Evolutionary conservation across 2,329 filamentous ascomycete genomes (phyloP).

Genomic region (Verticillium nonalfalfae): DNA sequence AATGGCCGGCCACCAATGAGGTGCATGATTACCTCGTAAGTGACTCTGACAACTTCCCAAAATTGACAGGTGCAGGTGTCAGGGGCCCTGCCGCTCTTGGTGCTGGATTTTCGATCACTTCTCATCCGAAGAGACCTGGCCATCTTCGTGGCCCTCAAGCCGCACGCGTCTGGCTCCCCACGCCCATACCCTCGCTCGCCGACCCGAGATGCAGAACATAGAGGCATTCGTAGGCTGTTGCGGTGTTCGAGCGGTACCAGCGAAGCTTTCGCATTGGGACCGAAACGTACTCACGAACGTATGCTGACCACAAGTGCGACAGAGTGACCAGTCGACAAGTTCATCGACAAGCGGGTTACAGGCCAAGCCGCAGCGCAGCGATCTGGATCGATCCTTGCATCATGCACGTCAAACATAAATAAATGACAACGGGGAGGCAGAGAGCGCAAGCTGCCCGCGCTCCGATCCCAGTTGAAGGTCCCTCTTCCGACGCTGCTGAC

Average conservation of each 20-base stretch:
- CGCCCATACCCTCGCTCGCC: neutral
- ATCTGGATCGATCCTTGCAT: neutral
- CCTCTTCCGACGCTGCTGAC: neutral
- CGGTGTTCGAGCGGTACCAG: too few relatives aligned
- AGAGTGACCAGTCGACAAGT: neutral
- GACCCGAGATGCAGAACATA: neutral
- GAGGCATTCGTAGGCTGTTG: too few relatives aligned
- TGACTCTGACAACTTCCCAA: conserved; percentile 1
- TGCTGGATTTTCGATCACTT: neutral
- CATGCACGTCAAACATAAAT: neutral
- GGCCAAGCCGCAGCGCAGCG: neutral
- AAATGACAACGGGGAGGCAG: neutral
- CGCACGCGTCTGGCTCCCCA: too few relatives aligned
- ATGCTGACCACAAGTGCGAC: neutral
- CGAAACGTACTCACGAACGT: neutral
- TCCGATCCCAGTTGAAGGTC: neutral
- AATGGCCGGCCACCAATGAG: neutral
- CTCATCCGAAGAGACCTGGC: neutral
- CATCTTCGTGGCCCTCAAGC: too few relatives aligned
- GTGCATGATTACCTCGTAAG: neutral
- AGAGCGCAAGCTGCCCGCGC: neutral
- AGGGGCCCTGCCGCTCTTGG: neutral
- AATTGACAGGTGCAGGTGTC: neutral
- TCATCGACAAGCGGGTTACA: neutral
- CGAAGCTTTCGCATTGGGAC: neutral